Conservation (phyloP, 495 filamentous ascomycete genomes). For the Xylaria telfairii region DNA sequence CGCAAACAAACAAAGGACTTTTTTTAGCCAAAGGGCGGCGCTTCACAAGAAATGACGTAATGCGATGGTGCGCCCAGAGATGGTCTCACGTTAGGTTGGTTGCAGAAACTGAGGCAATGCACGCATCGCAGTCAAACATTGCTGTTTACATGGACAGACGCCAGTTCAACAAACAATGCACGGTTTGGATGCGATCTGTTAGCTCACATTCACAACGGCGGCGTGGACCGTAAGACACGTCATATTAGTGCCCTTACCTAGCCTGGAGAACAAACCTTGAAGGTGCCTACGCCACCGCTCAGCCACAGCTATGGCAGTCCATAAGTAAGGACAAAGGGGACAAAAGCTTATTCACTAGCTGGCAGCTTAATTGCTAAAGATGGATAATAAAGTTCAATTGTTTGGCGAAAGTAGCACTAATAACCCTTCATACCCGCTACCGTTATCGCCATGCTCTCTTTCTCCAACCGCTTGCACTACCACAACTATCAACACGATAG, state of each 20-base stretch:
- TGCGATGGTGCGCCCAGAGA: slow-evolving; percentile 3
- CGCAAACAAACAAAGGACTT: slow-evolving; percentile 2
- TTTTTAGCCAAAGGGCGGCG: slow-evolving; percentile 5
- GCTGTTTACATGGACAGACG: slow-evolving; percentile 15
- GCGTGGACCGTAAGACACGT: background rate
- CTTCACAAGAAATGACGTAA: slow-evolving; percentile 17
- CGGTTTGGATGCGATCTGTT: background rate
- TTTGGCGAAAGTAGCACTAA: no score
- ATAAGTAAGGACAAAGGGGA: background rate
- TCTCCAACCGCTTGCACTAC: no score
- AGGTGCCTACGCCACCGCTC: background rate
- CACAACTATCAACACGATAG: no score
- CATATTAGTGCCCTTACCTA: background rate
- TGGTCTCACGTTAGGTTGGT: slow-evolving; percentile 16
- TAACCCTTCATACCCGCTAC: no score
- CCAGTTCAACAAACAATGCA: background rate
- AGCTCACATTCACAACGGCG: background rate
- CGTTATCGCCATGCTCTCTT: no score
- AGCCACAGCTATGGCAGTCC: background rate
- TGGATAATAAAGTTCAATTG: no score
- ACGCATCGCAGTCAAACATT: slow-evolving; percentile 9
- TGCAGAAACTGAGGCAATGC: slow-evolving; percentile 7
- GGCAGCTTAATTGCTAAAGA: no score
- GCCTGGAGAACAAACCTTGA: background rate
- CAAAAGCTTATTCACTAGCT: no score